phyloP scores from a whole-genome alignment of 2,329 filamentous ascomycete genomes.

The Cryphonectria parasitica region DNA sequence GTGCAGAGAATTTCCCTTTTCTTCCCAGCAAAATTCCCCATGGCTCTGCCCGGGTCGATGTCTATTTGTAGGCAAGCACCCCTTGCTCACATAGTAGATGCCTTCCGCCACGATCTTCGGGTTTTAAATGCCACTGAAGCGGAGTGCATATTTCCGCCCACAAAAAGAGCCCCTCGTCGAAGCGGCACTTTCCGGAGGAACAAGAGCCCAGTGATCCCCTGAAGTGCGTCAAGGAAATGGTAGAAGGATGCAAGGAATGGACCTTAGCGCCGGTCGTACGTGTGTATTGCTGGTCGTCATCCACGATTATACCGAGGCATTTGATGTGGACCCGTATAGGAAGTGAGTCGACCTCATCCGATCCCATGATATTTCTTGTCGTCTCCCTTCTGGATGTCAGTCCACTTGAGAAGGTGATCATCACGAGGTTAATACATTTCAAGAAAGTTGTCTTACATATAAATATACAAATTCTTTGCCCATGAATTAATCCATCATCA shows the following conservation, averaged over 20 bases:
- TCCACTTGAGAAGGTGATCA: neutral
- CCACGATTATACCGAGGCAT: neutral
- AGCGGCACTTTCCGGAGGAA: neutral
- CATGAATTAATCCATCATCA: neutral
- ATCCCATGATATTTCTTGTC: neutral
- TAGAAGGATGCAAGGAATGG: neutral
- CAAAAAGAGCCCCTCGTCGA: no score
- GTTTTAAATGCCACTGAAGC: neutral
- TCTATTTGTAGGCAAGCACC: no score
- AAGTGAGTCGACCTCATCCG: neutral
- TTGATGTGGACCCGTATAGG: neutral
- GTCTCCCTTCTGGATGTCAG: neutral
- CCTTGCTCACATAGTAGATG: neutral
- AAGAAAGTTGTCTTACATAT: neutral
- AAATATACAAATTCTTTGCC: neutral
- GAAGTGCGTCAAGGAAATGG: neutral
- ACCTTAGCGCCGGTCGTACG: neutral
- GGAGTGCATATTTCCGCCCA: neutral
- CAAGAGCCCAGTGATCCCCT: neutral
- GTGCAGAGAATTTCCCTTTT: no score
- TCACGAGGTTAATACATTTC: neutral
- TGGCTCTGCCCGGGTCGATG: no score
- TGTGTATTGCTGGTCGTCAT: neutral
- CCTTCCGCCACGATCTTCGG: neutral
- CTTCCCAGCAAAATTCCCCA: no score